These are phyloP conservation scores for Syzygium aqueum DNA, from an alignment of 345 rosid species.

Conservation along the genomic window DNA sequence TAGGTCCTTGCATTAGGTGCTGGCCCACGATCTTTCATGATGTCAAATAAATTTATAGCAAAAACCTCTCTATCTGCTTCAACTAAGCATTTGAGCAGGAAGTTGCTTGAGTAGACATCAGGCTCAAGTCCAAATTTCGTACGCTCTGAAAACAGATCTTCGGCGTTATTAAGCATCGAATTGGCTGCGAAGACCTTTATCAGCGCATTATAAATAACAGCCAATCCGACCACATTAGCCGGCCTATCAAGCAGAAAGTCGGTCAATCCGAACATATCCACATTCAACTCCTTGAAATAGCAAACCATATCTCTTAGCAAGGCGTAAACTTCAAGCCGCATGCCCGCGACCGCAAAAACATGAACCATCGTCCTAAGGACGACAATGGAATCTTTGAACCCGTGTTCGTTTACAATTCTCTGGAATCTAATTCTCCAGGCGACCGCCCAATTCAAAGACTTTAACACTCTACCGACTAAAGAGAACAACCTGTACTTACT, in stretches of 20 bases:
- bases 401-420: conserved; percentile 12
- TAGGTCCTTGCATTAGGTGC: conserved; percentile 41
- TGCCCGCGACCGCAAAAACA: conserved; percentile 19
- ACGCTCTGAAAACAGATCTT: conserved; percentile 16
- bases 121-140: conserved; percentile 20
- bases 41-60: conserved; percentile 19
- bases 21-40: conserved; percentile 35
- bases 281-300: conserved; percentile 13
- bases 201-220: conserved; percentile 20
- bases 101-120: conserved; percentile 36
- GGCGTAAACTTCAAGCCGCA: conserved; percentile 26
- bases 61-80: conserved; percentile 20
- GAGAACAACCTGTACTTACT: conserved; percentile 6
- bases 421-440: conserved; percentile 16
- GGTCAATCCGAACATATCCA: conserved; percentile 23
- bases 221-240: conserved; percentile 8
- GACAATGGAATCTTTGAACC: conserved; percentile 15
- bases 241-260: conserved; percentile 7
- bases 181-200: conserved; percentile 43
- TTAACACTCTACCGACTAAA: conserved; percentile 21
- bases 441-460: conserved; percentile 39
- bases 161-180: conserved; percentile 31
- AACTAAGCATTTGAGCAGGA: conserved; percentile 42
- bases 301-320: conserved; percentile 30
- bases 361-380: conserved; percentile 23